phyloP scores from a whole-genome alignment of 345 rosid species.

The Bruguiera gymnorhiza region DNA sequence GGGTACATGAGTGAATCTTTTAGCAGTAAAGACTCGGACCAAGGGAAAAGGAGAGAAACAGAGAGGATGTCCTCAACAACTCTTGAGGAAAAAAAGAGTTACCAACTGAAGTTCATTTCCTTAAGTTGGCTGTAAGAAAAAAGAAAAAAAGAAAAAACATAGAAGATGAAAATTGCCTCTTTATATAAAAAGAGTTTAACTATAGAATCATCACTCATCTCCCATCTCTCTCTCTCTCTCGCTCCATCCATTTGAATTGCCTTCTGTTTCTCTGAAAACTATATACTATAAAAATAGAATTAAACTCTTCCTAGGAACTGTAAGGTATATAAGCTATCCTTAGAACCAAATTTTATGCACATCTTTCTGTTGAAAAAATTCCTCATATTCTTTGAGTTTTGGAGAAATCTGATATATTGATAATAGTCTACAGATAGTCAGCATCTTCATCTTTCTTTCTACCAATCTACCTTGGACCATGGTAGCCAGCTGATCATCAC shows the following conservation, averaged over 20 bases:
- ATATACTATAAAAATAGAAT: constrained; percentile 6
- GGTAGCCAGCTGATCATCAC: constrained; percentile 17
- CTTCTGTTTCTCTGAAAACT: background rate
- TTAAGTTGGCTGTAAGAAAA: background rate
- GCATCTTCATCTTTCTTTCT: background rate
- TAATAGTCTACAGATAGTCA: background rate
- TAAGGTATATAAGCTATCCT: constrained; percentile 40
- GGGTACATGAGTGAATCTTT: background rate
- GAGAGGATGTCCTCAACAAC: too few species aligned
- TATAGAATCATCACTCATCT: constrained; percentile 25
- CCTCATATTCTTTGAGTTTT: background rate
- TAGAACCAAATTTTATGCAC: constrained; percentile 25
- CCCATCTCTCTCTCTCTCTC: constrained; percentile 13
- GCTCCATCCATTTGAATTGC: background rate
- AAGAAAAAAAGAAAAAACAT: constrained; percentile 1
- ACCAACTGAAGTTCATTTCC: background rate
- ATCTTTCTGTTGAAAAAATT: constrained; percentile 22
- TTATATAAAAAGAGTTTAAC: constrained; percentile 40
- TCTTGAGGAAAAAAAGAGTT: too few species aligned
- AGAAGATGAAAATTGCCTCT: constrained; percentile 16
- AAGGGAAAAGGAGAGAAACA: too few species aligned
- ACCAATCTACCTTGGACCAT: constrained; percentile 12
- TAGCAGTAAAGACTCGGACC: background rate
- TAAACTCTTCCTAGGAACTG: constrained; percentile 22
- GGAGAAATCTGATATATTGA: constrained; percentile 3